These are phyloP conservation scores for Fusarium chaquense DNA, from an alignment of 2,329 filamentous ascomycete species.

Conservation along the genomic window DNA sequence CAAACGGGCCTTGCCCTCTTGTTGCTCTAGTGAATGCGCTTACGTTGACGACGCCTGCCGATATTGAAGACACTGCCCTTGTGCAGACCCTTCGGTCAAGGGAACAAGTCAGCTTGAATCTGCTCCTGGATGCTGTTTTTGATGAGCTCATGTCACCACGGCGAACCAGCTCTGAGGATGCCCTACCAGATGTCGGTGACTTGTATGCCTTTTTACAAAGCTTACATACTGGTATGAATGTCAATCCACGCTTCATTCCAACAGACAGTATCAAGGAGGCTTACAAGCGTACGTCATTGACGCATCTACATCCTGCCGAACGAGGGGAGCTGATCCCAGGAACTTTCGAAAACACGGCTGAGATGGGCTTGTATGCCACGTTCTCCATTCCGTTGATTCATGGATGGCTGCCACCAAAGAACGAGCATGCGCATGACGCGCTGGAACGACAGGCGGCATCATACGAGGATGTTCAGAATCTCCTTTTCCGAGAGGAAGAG, in stretches of 20 bases:
- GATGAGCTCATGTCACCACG: constrained; percentile 89
- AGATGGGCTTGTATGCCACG: constrained; percentile 91
- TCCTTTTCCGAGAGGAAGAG: constrained; percentile 90
- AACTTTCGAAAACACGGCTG: constrained; percentile 85
- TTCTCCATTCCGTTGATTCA: constrained; percentile 92
- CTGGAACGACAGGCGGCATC: constrained; percentile 81
- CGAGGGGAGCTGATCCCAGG: constrained; percentile 69
- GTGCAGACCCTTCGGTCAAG: constrained; percentile 81
- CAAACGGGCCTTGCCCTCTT: constrained; percentile 93
- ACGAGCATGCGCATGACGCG: constrained; percentile 75
- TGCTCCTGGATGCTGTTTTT: constrained; percentile 89
- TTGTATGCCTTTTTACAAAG: constrained; percentile 89
- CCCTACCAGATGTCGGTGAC: constrained; percentile 87
- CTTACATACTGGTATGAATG: constrained; percentile 96
- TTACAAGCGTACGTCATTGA: constrained; percentile 65
- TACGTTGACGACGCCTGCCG: constrained; percentile 80
- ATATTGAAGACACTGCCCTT: constrained; percentile 73
- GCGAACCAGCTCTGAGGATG: constrained; percentile 69
- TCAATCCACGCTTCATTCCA: constrained; percentile 89
- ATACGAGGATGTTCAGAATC: constrained; percentile 91
- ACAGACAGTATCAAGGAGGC: constrained; percentile 60
- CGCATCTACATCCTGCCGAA: constrained; percentile 64
- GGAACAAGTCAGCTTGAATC: constrained; percentile 87
- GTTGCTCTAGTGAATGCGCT: constrained; percentile 94
- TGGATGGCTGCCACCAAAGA: constrained; percentile 84